Conservation (phyloP, 257 asterid genomes). For the Fraxinus americana region DNA sequence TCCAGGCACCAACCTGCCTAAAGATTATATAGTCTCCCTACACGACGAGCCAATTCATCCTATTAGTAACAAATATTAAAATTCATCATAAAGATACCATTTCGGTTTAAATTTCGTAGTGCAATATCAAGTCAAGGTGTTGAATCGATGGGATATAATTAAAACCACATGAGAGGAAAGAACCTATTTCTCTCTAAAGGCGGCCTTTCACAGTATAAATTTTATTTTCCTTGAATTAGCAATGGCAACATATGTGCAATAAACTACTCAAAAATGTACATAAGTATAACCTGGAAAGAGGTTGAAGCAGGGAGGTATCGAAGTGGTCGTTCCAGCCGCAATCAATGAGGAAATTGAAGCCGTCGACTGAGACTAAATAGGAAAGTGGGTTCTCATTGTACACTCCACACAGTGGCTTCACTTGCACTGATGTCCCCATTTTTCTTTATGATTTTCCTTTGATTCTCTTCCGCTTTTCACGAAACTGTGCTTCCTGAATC, state of each 20-base stretch:
- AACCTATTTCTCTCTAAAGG: not conserved
- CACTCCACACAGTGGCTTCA: constrained; percentile 93
- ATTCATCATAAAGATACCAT: not conserved
- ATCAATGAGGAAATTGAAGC: constrained; percentile 86
- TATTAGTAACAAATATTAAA: not conserved
- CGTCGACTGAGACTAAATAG: constrained; percentile 83
- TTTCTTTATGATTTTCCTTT: not conserved
- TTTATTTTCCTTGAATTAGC: not conserved
- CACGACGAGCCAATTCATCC: not conserved
- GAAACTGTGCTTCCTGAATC: constrained; percentile 1
- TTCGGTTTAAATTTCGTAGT: not conserved
- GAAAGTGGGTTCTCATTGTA: constrained; percentile 92
- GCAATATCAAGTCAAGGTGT: not conserved
- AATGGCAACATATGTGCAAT: constrained; percentile 4
- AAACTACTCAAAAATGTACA: not conserved
- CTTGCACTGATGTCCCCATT: constrained; percentile 99
- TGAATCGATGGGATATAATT: not conserved
- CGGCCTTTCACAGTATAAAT: not conserved
- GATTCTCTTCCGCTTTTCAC: not conserved
- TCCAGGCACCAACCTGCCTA: not conserved
- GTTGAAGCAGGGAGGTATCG: constrained; percentile 83
- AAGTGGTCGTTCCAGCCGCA: constrained; percentile 99
- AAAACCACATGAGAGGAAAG: not conserved
- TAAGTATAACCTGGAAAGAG: constrained; percentile 72
- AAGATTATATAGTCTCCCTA: not conserved